Evolutionary conservation across 148 eudicot genomes (phyloP), one percentile per base, ranked within the genome.

Genomic region (Amaranthus cruentus): DNA sequence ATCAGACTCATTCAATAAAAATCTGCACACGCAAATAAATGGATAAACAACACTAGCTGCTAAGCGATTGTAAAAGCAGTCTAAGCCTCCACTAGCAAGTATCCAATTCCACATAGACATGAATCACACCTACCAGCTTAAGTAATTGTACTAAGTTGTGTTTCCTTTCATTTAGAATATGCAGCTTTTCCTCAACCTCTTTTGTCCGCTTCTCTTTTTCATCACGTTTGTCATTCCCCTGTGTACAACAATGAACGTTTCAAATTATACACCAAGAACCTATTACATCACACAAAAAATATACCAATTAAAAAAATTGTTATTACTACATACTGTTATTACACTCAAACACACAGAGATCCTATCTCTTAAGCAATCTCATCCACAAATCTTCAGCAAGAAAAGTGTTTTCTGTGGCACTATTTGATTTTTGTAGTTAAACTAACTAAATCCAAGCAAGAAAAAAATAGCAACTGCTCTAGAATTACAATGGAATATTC

Each of bases 111-210:
- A 56, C 7, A 54, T 7, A 15, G 49, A 5, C 68, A 52, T 6
- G 60, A 55, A 54, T 48, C 43, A 59, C 55, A 47, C 42, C 42
- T 72, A 92, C 99, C 91, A 90, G 99, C 80, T 90, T 96, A 47
- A 96, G 89, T 66, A 87, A 87, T 83, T 96, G 89, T 28, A 95
- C 99, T 72, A 92, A 81, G 76, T 80, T 84, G 75, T 95, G 97
- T 75, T 95, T 92, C 85, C 87, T 92, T 71, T 76, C 91, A 65
- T 86, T 90, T 74, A 92, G 59, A 72, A 87, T 72, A 72, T 84
- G 83, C 82, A 96, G 68, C 77, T 84, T 90, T 73, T 90, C 97
- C 82, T 88, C 90, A 21, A 96, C 84, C 82, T 90, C 97, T 70
- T 76, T 86, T 80, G 75, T 88, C 70, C 89, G 88, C 75, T 81